Percentiles rank a stretch among this genome's conserved stretches.
Conservation (phyloP, 1,284 basidiomycete species). For the Gomphus bonarii region DNA sequence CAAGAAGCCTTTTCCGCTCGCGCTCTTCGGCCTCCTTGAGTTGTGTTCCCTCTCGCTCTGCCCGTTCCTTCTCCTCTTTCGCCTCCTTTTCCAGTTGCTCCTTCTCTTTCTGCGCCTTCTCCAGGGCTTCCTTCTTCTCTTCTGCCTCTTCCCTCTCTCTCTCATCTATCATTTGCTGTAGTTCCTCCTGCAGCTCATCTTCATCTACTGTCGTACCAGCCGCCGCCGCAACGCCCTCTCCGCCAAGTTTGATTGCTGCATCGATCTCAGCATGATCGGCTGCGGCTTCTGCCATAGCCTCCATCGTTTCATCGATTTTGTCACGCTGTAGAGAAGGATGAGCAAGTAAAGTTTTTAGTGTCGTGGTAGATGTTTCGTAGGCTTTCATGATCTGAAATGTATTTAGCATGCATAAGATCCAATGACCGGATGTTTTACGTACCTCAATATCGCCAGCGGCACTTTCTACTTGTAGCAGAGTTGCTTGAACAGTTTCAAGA, state of each 20-base stretch:
- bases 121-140: conserved; percentile 10
- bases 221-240: conserved; percentile 44
- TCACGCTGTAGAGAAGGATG: conserved; percentile 73
- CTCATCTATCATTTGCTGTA: conserved; percentile 31
- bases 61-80: background rate
- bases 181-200: conserved; percentile 47
- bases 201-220: conserved; percentile 43
- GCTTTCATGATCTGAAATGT: conserved; percentile 66
- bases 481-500: conserved; percentile 63
- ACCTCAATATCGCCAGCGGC: conserved; percentile 86
- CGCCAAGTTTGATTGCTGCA: conserved; percentile 60
- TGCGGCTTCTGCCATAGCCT: conserved; percentile 74
- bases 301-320: conserved; percentile 77
- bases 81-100: background rate
- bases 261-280: conserved; percentile 78
- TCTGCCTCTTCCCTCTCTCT: conserved; percentile 35
- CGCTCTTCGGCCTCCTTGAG: conserved; percentile 1
- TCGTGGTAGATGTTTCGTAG: conserved; percentile 73
- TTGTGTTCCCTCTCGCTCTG: background rate
- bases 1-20: background rate
- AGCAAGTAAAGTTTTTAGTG: conserved; percentile 64
- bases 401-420: conserved; percentile 1
- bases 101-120: conserved; percentile 2
- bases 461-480: conserved; percentile 76
- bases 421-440: conserved; percentile 13